Conservation (phyloP, 345 rosid species). For the Acer yangbiense region DNA sequence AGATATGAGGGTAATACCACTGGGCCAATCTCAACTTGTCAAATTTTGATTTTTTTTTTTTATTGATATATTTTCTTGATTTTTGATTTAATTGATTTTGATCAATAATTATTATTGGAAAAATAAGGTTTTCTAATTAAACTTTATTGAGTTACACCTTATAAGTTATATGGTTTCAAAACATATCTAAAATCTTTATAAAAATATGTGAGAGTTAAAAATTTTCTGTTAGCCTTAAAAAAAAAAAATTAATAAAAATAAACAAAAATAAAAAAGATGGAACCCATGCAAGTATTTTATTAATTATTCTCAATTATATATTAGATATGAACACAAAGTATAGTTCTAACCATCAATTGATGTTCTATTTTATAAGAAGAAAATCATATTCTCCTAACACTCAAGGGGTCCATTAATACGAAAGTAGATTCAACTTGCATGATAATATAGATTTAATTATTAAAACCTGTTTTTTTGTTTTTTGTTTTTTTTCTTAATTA, state of each 20-base stretch:
- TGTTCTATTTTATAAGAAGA: background rate
- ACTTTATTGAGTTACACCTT: background rate
- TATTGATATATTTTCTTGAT: background rate
- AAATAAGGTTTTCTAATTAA: background rate
- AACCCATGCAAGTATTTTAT: background rate
- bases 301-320: background rate
- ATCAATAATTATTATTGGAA: background rate
- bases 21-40: too few relatives aligned
- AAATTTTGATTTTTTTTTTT: too few relatives aligned
- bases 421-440: background rate
- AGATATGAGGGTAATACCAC: too few relatives aligned
- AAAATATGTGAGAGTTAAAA: background rate
- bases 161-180: too few relatives aligned
- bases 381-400: background rate
- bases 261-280: background rate
- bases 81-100: background rate
- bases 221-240: too few relatives aligned
- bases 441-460: background rate
- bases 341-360: background rate
- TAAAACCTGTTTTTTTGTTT: background rate
- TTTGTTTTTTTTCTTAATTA: background rate
- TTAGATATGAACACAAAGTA: background rate
- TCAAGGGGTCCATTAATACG: slow-evolving; percentile 5
- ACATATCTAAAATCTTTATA: too few relatives aligned
- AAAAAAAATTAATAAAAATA: too few relatives aligned